Evolutionary conservation across 257 asterid genomes (phyloP).

Genomic region (Buddleja alternifolia): DNA sequence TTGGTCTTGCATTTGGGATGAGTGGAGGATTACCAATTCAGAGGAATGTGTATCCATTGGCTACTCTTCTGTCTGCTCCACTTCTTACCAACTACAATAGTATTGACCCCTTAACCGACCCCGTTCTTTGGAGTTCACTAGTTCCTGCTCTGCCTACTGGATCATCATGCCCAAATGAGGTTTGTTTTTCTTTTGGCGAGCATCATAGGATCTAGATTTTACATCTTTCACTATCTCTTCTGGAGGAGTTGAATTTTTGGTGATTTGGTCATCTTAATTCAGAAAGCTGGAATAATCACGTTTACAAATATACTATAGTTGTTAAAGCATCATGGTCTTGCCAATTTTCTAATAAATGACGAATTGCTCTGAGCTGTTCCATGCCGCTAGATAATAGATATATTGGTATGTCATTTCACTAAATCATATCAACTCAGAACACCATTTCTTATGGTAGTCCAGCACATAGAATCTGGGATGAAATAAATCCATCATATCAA

Average conservation of each 20-base stretch:
- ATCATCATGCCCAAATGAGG: conserved; percentile 76
- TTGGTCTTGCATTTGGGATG: conserved; percentile 58
- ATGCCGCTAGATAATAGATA: background rate
- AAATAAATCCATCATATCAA: background rate
- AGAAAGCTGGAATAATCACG: background rate
- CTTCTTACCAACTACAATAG: conserved; percentile 70
- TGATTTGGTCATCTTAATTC: conserved; percentile 3
- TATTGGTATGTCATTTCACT: background rate
- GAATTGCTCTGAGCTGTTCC: background rate
- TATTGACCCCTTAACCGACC: conserved; percentile 78
- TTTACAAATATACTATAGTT: background rate
- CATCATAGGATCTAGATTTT: background rate
- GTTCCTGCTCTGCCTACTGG: conserved; percentile 73
- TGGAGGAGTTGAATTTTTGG: conserved; percentile 20
- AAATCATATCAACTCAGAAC: conserved; percentile 2
- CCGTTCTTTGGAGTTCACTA: conserved; percentile 82
- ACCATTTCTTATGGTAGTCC: background rate
- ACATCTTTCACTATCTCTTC: background rate
- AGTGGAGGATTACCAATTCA: conserved; percentile 68
- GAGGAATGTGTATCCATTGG: conserved; percentile 58
- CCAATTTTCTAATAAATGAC: too few species aligned
- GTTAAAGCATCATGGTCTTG: conserved; percentile 5
- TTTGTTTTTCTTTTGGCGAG: conserved; percentile 37
- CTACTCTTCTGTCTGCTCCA: conserved; percentile 81
- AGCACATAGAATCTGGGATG: background rate